These are phyloP conservation scores for Aspergillus novofumigatus DNA, from an alignment of 2,329 filamentous ascomycete genomes.

Conservation along the genomic window DNA sequence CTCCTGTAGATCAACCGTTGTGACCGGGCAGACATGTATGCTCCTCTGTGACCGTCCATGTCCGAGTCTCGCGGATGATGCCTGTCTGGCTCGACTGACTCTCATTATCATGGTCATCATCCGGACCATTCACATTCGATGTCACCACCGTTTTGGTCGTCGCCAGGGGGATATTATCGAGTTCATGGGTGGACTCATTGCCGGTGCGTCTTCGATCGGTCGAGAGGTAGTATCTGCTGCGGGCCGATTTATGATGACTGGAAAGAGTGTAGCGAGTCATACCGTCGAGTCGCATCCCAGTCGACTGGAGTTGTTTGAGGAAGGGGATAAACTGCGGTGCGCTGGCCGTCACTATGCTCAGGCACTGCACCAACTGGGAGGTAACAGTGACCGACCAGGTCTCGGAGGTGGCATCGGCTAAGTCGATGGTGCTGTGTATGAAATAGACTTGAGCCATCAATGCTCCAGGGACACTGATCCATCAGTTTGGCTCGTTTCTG, in stretches of 20 bases:
- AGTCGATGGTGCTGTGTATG: slow-evolving; percentile 7
- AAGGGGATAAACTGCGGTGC: slow-evolving; percentile 30
- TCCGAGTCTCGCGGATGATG: slow-evolving; percentile 25
- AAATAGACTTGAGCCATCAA: slow-evolving; percentile 21
- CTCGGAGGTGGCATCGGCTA: slow-evolving; percentile 17
- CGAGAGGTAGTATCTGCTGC: slow-evolving; percentile 5
- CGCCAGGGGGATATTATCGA: slow-evolving; percentile 9
- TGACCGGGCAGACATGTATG: not conserved
- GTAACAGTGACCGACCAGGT: slow-evolving; percentile 18
- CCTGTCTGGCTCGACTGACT: slow-evolving; percentile 24
- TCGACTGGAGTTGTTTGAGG: slow-evolving; percentile 26
- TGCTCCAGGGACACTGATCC: slow-evolving; percentile 19
- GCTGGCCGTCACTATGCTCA: slow-evolving; percentile 29
- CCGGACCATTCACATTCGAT: slow-evolving; percentile 3
- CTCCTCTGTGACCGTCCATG: slow-evolving; percentile 20
- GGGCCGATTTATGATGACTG: not conserved
- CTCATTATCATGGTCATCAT: slow-evolving; percentile 17
- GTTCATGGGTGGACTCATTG: slow-evolving; percentile 12
- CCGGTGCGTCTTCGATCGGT: not conserved
- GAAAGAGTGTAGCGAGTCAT: slow-evolving; percentile 7
- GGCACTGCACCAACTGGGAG: slow-evolving; percentile 15
- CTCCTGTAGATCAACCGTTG: not conserved
- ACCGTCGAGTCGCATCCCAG: slow-evolving; percentile 23
- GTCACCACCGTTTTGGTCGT: slow-evolving; percentile 13
- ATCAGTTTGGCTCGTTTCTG: not conserved